Base-by-base conservation (phyloP, 2,329 filamentous ascomycete genomes). In the Cladophialophora bantiana region DNA sequence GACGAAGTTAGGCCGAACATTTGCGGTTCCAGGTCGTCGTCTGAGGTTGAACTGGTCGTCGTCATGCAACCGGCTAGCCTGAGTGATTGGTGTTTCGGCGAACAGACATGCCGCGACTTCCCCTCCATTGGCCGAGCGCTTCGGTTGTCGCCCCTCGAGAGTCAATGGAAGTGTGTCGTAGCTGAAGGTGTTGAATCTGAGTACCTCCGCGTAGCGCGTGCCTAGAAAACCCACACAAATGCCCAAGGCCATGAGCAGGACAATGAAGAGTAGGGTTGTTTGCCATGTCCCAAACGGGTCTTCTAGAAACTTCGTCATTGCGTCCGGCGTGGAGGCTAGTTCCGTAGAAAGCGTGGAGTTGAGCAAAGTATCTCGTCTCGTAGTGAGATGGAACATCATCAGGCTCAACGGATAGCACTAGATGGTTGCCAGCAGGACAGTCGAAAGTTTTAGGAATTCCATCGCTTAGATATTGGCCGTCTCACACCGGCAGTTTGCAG, bases 251-350 rank as follows among this genome's bases (percentile, higher is more conserved):
- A 56, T 20, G 5, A 60, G 12, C 7, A 66, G 15, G 13, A 63
- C 32, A 3, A 63, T 32, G 40, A 62, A 64, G 10, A 70, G 32
- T 12, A 68, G 15, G 7, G 60, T 67, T 34, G 70, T 67, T 34
- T 60, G 40, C 68, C 68, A 68, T 12, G 68, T 66, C 48, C 64
- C 18, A 45, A 71, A 70, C 7, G 70, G 70, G 10, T 67, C 35
- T n/a, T 71, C 68, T 7, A 71, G 55, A 36, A 68, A 59, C 9
- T 53, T 54, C 34, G 45, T 54, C 15, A 59, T 31, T 20, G 58
- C 26, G 32, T 57, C 53, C 3, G 55, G 10, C 32, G 59, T 60
- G 5, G n/a, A 10, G 26, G n/a, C 13, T 9, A n/a, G 53, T 34
- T 48, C 38, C 1, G 26, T 10, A 32, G 59, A 61, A 4, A 34